Conservation (phyloP, 495 filamentous ascomycete species). For the Penicillium lividum region DNA sequence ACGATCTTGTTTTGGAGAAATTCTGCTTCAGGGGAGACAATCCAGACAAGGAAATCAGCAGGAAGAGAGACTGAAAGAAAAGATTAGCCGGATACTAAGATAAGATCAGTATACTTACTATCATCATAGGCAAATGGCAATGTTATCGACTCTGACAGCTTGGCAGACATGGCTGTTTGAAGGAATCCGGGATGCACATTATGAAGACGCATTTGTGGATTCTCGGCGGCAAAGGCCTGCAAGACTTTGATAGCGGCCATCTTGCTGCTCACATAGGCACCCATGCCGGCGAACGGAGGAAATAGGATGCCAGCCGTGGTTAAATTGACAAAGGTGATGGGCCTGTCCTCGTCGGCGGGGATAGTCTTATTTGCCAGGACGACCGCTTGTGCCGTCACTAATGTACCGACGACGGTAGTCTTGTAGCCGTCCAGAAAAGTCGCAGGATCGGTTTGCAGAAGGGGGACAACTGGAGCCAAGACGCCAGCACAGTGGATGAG, state of each 20-base stretch:
- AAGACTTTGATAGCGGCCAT: conserved; percentile 39
- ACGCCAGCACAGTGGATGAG: neutral
- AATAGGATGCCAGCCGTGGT: conserved; percentile 31
- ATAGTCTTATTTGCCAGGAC: neutral
- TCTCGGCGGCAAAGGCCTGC: conserved; percentile 42
- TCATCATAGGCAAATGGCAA: neutral
- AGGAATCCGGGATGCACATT: neutral
- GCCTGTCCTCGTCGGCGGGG: neutral
- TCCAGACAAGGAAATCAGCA: conserved; percentile 38
- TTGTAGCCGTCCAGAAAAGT: neutral
- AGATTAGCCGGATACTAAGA: neutral
- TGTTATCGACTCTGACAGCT: neutral
- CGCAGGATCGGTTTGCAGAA: neutral
- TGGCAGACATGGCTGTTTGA: conserved; percentile 9
- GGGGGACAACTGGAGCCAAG: neutral
- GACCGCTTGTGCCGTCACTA: neutral
- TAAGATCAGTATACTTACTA: neutral
- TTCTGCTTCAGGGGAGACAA: conserved; percentile 38
- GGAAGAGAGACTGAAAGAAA: conserved; percentile 21
- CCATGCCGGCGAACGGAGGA: conserved; percentile 28
- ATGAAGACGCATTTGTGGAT: conserved; percentile 27
- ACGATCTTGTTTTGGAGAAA: conserved; percentile 47
- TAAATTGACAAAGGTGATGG: conserved; percentile 28
- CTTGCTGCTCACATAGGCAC: conserved; percentile 42
- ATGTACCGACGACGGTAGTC: neutral